Evolutionary conservation across 2,329 filamentous ascomycete genomes (phyloP).

Genomic region (Aplosporella prunicola): DNA sequence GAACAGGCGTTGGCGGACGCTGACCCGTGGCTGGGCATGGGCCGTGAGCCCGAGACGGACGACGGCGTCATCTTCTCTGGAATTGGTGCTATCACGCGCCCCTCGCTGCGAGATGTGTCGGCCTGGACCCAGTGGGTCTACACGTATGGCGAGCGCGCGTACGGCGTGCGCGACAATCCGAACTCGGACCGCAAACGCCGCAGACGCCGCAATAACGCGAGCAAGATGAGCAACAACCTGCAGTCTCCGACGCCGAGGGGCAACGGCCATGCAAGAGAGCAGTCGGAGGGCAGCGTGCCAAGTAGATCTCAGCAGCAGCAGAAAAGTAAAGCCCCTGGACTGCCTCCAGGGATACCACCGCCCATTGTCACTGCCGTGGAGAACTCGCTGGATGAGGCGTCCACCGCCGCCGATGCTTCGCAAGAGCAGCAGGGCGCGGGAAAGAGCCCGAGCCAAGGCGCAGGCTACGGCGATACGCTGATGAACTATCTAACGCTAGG

Average conservation of each 20-base stretch:
- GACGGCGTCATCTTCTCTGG: conserved; percentile 86
- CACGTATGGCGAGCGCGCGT: conserved; percentile 71
- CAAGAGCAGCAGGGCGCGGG: conserved; percentile 6
- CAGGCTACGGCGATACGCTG: conserved; percentile 40
- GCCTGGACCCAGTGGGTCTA: conserved; percentile 88
- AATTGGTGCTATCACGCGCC: conserved; percentile 59
- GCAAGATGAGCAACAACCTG: conserved; percentile 9
- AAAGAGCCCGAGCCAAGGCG: conserved; percentile 19
- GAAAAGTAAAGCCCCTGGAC: conserved; percentile 11
- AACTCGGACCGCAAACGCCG: conserved; percentile 50
- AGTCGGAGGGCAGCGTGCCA: conserved; percentile 8
- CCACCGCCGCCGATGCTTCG: conserved; percentile 24
- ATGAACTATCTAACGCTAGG: conserved; percentile 44
- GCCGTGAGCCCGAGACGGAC: conserved; percentile 55
- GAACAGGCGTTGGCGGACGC: neutral
- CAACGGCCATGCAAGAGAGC: no score
- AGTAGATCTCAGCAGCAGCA: no score
- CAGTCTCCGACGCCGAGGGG: no score
- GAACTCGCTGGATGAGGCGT: conserved; percentile 34
- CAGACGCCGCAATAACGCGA: conserved; percentile 31
- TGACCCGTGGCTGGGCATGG: conserved; percentile 64
- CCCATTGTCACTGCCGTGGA: conserved; percentile 39
- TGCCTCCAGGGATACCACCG: conserved; percentile 34
- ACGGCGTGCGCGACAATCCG: conserved; percentile 74
- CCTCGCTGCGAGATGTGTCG: conserved; percentile 62